Conservation (phyloP, 208 protist species). For the Phytomonas francai region DNA sequence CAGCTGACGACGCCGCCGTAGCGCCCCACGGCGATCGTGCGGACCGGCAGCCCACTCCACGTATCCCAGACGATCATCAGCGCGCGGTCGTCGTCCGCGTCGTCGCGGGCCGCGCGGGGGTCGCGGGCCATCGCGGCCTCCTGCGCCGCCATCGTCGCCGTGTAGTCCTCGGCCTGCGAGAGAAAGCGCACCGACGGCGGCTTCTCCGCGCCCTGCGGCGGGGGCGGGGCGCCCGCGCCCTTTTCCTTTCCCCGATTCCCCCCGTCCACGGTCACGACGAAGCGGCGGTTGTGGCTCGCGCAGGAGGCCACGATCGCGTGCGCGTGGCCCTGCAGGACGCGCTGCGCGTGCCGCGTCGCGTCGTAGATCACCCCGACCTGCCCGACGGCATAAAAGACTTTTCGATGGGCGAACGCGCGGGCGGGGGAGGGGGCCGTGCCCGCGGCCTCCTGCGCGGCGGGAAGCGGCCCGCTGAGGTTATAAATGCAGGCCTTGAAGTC, state of each 20-base stretch:
- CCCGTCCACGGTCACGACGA: constrained; percentile 89
- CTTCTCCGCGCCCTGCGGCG: not conserved
- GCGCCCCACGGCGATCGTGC: constrained; percentile 60
- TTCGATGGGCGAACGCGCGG: constrained; percentile 25
- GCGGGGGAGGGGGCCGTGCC: not conserved
- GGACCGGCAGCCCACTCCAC: constrained; percentile 68
- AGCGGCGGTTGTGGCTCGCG: constrained; percentile 77
- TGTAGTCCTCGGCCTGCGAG: constrained; percentile 17
- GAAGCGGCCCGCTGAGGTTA: constrained; percentile 58
- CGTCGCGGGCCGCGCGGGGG: constrained; percentile 37
- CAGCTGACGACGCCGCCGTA: constrained; percentile 82
- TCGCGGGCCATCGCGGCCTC: constrained; percentile 38
- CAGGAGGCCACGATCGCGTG: constrained; percentile 76
- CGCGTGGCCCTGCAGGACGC: constrained; percentile 86
- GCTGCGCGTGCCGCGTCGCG: constrained; percentile 74
- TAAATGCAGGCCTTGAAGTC: constrained; percentile 81
- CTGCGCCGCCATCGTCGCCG: constrained; percentile 20
- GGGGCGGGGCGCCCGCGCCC: constrained; percentile 5
- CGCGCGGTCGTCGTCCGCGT: constrained; percentile 74
- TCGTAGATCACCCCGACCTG: constrained; percentile 92
- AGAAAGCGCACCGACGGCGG: not conserved
- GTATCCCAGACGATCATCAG: constrained; percentile 94
- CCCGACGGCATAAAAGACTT: constrained; percentile 87
- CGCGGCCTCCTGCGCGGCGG: not conserved
- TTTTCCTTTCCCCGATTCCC: constrained; percentile 20